Conservation (phyloP, 2,329 filamentous ascomycete species). For the Colletotrichum sp. region DNA sequence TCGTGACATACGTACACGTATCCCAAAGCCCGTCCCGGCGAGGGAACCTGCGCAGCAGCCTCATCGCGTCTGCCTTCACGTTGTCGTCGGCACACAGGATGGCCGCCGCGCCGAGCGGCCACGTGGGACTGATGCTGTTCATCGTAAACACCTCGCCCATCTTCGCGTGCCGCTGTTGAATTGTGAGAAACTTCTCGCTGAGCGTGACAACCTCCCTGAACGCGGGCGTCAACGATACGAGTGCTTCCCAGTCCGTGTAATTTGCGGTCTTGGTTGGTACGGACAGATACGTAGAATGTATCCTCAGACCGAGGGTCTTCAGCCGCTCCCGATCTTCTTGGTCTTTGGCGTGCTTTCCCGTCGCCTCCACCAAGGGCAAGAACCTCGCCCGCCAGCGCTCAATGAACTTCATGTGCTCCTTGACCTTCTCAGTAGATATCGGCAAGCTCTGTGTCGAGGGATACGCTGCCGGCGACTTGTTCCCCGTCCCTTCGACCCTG, state of each 20-base stretch:
- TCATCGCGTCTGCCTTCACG: conserved; percentile 43
- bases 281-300: conserved; percentile 2
- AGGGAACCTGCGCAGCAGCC: conserved; percentile 43
- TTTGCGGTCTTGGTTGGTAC: conserved; percentile 29
- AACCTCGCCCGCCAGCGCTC: conserved; percentile 1
- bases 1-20: conserved; percentile 41
- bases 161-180: not conserved
- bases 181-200: not conserved
- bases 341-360: not conserved
- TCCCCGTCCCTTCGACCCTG: conserved; percentile 1
- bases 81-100: conserved; percentile 42
- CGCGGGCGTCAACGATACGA: conserved; percentile 41
- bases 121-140: conserved; percentile 30
- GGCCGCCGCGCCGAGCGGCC: conserved; percentile 45
- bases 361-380: conserved; percentile 23
- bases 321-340: not conserved
- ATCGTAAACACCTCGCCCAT: conserved; percentile 4
- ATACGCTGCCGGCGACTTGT: not conserved
- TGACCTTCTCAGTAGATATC: not conserved
- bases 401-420: conserved; percentile 18
- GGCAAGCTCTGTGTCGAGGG: not conserved
- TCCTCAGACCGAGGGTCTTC: not conserved
- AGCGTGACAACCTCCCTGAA: conserved; percentile 30
- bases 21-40: conserved; percentile 49
- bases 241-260: conserved; percentile 37